Evolutionary conservation across 83 land plant genomes (phyloP).

Genomic region (Thuja plicata): DNA sequence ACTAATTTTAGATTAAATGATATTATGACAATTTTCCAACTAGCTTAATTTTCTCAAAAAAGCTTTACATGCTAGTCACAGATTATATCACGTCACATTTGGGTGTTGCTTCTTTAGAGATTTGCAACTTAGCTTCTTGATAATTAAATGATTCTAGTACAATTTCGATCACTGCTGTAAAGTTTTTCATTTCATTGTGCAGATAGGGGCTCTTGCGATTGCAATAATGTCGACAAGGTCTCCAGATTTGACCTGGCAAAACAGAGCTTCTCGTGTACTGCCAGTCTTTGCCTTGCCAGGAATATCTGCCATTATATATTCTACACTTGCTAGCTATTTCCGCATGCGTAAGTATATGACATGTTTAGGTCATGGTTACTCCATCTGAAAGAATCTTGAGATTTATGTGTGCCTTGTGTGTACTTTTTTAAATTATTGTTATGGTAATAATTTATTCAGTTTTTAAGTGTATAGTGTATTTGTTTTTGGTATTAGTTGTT

Average conservation of each 20-base stretch:
- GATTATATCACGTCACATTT: background rate
- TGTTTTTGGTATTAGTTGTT: background rate
- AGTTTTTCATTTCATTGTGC: slow-evolving; percentile 10
- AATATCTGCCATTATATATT: slow-evolving; percentile 56
- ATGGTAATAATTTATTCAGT: background rate
- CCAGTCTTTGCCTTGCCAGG: slow-evolving; percentile 84
- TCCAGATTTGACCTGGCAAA: slow-evolving; percentile 75
- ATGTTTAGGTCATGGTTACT: background rate
- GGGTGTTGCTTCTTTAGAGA: background rate
- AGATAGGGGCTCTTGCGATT: slow-evolving; percentile 71
- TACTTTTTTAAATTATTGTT: background rate
- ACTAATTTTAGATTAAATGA: background rate
- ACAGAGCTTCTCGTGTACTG: slow-evolving; percentile 75
- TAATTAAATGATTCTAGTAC: background rate
- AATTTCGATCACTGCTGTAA: background rate
- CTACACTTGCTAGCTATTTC: slow-evolving; percentile 42
- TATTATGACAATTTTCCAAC: background rate
- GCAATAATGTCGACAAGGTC: slow-evolving; percentile 80
- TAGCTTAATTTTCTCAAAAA: background rate
- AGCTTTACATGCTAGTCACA: background rate
- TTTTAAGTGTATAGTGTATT: background rate
- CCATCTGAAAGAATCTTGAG: background rate
- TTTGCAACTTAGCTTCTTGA: background rate
- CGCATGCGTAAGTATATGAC: slow-evolving; percentile 67
- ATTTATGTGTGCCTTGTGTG: background rate